phyloP scores from a whole-genome alignment of 1,284 basidiomycete genomes.

The Ceratobasidium papillatum region DNA sequence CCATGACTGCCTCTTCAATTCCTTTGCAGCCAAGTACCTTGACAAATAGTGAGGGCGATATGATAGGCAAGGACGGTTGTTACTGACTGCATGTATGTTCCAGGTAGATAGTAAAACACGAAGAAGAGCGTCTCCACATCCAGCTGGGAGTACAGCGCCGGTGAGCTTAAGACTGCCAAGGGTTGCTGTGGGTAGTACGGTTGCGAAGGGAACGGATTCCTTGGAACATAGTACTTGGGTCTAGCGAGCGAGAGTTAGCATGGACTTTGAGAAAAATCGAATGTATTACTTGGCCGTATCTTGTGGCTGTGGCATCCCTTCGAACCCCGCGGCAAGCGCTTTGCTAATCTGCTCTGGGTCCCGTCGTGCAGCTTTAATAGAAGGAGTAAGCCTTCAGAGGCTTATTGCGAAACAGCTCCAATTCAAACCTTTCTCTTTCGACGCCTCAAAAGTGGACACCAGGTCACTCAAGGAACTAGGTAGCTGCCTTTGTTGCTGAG shows the following conservation, averaged over 20 bases:
- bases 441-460: conserved; percentile 93
- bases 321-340: conserved; percentile 89
- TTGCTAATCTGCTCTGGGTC: conserved; percentile 91
- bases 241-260: conserved; percentile 55
- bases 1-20: conserved; percentile 98
- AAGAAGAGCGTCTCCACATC: conserved; percentile 99
- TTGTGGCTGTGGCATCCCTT: conserved; percentile 88
- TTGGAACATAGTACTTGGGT: conserved; percentile 95
- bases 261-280: conserved; percentile 5
- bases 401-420: not conserved
- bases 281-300: conserved; percentile 89
- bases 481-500: conserved; percentile 50
- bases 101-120: conserved; percentile 98
- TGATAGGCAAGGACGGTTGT: not conserved
- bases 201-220: conserved; percentile 92
- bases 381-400: conserved; percentile 40
- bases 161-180: conserved; percentile 81
- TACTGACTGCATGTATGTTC: conserved; percentile 93
- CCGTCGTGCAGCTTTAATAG: conserved; percentile 73
- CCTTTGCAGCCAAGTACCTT: conserved; percentile 95
- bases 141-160: conserved; percentile 88
- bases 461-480: conserved; percentile 90
- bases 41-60: not conserved
- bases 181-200: conserved; percentile 94
- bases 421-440: conserved; percentile 89